phyloP scores from a whole-genome alignment of 176 grass and related monocot genomes.

The Raddia guianensis region DNA sequence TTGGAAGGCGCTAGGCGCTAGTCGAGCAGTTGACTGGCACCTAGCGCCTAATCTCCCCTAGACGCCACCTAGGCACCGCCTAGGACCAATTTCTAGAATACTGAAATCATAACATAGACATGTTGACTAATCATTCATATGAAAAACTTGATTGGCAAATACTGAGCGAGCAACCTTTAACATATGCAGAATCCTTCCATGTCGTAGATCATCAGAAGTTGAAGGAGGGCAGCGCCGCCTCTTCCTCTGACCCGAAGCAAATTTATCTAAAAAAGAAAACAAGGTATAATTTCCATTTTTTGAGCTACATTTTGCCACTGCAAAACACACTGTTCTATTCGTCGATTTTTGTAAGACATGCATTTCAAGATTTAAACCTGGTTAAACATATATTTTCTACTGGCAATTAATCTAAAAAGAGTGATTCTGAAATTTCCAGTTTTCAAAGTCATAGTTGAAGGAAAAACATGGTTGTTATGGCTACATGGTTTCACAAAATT shows the following conservation, averaged over 20 bases:
- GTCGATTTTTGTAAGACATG: neutral
- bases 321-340: constrained; percentile 11
- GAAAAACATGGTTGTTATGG: too few relatives aligned
- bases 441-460: too few relatives aligned
- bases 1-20: too few relatives aligned
- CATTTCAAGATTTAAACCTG: neutral
- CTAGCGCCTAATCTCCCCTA: too few relatives aligned
- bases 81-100: too few relatives aligned
- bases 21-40: too few relatives aligned
- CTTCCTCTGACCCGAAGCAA: constrained; percentile 41
- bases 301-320: constrained; percentile 36
- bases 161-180: constrained; percentile 59
- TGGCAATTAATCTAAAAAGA: neutral
- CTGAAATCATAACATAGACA: constrained; percentile 12
- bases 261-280: constrained; percentile 42
- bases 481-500: too few relatives aligned
- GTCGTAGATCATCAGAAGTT: constrained; percentile 60
- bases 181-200: constrained; percentile 82
- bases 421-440: too few relatives aligned
- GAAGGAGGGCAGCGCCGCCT: constrained; percentile 49
- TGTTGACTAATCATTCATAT: constrained; percentile 32
- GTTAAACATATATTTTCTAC: neutral
- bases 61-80: too few relatives aligned
- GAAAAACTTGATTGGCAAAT: constrained; percentile 16
- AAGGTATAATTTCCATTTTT: constrained; percentile 10